A percentile compares a stretch with the other conserved stretches of the same genome.
Evolutionary conservation across 2,329 filamentous ascomycete genomes (phyloP).

Genomic region (Aspergillus sp.): DNA sequence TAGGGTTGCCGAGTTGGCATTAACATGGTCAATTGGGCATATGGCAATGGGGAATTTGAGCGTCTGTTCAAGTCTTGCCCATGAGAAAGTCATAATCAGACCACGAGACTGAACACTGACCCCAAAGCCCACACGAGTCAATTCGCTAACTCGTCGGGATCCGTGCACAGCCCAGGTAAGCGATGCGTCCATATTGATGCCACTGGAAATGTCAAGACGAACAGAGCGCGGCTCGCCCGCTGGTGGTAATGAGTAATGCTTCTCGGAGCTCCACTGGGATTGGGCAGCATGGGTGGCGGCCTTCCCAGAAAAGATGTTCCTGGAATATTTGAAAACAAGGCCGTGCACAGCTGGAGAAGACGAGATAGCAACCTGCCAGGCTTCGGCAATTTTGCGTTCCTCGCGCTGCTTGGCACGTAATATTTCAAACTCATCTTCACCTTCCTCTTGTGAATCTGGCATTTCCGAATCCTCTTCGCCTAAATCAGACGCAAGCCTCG

Average conservation of each 20-base stretch:
- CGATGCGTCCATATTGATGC: constrained; percentile 27
- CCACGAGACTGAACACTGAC: constrained; percentile 37
- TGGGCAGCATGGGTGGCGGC: constrained; percentile 30
- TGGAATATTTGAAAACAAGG: constrained; percentile 35
- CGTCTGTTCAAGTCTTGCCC: constrained; percentile 42
- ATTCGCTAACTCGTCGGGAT: constrained; percentile 36
- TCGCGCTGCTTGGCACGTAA: constrained; percentile 19
- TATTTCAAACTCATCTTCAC: constrained; percentile 15
- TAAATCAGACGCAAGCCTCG: constrained; percentile 5
- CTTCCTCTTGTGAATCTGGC: constrained; percentile 15
- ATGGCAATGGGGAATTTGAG: constrained; percentile 41
- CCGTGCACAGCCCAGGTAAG: constrained; percentile 38
- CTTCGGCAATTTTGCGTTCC: constrained; percentile 28
- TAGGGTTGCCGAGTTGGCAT: constrained; percentile 33
- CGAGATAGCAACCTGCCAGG: constrained; percentile 33
- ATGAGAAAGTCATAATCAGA: constrained; percentile 39
- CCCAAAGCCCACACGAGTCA: constrained; percentile 41
- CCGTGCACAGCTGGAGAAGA: constrained; percentile 29
- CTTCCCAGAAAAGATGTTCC: constrained; percentile 39
- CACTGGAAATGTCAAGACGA: constrained; percentile 33
- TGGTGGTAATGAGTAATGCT: constrained; percentile 33
- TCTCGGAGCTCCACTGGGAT: constrained; percentile 44
- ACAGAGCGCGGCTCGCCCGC: constrained; percentile 32
- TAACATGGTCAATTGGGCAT: constrained; percentile 34
- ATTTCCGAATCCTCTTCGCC: constrained; percentile 27